Base-by-base conservation (phyloP, 345 rosid species). In the Euphorbia tirucalli region DNA sequence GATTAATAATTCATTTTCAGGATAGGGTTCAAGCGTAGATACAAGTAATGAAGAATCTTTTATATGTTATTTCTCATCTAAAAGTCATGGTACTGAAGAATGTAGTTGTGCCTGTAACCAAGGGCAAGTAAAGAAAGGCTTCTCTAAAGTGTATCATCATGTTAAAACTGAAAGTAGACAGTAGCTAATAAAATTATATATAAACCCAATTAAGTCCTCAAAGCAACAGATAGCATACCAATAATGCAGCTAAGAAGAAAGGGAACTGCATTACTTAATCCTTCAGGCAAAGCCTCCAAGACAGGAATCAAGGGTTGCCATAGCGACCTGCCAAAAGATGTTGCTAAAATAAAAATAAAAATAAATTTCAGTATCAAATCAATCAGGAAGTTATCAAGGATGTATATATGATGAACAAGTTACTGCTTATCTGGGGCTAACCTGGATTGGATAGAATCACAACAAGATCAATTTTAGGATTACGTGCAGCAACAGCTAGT, bases 401-500 rank as follows among this genome's bases (percentile, higher is more conserved):
- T 46, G 48, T 2, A 44, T 24, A 76, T 25, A 58, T 65, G 32
- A 48, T 54, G 67, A 69, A 69, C 14, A 66, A 58, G 71, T 60
- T 49, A 31, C 39, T 5, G 65, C 18, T 62, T 27, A 32, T 52
- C 30, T n/a, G 49, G 60, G 70, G 72, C 86, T 64, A 41, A 90
- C 97, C 96, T 58, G 98, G 97, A 79, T 94, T 87, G 61, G 57
- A 85, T 69, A 94, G 84, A 78, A 92, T 57, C 49, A 92, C 39
- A 46, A 92, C 87, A 68, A 94, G 82, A 77, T 92, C 97, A 67
- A 86, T 66, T 50, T 61, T 61, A 41, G 92, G 89, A 82, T 89
- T 89, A 75, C 85, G 80, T 60, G 93, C 92, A 77, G 98, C 98
- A 66, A 87, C 83, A 62, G 92, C 90, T 68, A 93, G 93, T 59